Evolutionary conservation across 345 rosid genomes (phyloP).

Genomic region (rapeseed (Brassica napus)): Da-Ae NC_063442.1:26181001-26181500

Average conservation of each 20-base stretch:
- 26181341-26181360: constrained; percentile 1
- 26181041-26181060: no score
- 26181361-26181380: constrained; percentile 20
- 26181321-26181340: constrained; percentile 13
- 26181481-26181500: background rate
- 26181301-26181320: constrained; percentile 32
- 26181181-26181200: no score
- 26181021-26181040: no score
- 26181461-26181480: constrained; percentile 13
- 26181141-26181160: no score
- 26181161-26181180: no score
- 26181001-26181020: no score
- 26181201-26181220: no score
- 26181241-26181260: constrained; percentile 24
- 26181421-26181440: background rate
- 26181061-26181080: no score
- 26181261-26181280: constrained; percentile 26
- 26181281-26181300: constrained; percentile 31
- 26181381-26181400: constrained; percentile 31
- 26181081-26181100: no score
- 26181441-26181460: constrained; percentile 6
- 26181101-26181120: no score
- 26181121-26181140: no score
- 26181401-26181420: constrained; percentile 27
- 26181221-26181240: background rate